A percentile compares a stretch with the other conserved stretches of the same genome.
These are phyloP conservation scores for Exidia glandulosa DNA, from an alignment of 768 basidiomycete species.

Conservation along the genomic window DNA sequence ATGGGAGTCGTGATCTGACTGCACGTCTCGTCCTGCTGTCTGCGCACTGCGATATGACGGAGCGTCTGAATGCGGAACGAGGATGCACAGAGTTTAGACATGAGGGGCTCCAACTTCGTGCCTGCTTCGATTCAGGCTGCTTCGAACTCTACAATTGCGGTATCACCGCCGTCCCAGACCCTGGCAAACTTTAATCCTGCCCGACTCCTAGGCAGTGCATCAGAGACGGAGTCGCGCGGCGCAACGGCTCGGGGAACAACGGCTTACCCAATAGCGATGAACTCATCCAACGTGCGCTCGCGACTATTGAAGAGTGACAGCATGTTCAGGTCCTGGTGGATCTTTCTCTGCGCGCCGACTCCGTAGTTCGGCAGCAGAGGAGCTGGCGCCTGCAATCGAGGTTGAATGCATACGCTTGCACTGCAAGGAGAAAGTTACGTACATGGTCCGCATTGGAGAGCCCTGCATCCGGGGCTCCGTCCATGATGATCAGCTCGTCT, in stretches of 20 bases:
- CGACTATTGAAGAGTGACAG: conserved; percentile 29
- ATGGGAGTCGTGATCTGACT: too few species aligned
- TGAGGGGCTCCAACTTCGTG: too few species aligned
- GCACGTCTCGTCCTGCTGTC: too few species aligned
- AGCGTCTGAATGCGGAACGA: too few species aligned
- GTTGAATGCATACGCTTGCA: too few species aligned
- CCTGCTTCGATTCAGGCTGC: too few species aligned
- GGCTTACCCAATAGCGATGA: conserved; percentile 25
- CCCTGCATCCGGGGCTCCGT: too few species aligned
- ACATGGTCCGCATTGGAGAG: too few species aligned
- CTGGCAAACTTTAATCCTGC: conserved; percentile 28
- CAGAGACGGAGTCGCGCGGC: neutral
- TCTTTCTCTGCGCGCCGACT: conserved; percentile 27
- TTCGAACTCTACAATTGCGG: conserved; percentile 8
- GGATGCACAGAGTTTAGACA: too few species aligned
- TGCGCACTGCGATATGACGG: too few species aligned
- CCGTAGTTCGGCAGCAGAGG: conserved; percentile 40
- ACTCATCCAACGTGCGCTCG: conserved; percentile 33
- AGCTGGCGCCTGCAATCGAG: conserved; percentile 32
- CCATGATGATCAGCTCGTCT: too few species aligned
- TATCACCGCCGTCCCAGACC: conserved; percentile 26
- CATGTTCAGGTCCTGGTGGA: conserved; percentile 38
- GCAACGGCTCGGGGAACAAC: neutral
- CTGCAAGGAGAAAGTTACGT: too few species aligned
- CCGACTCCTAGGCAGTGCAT: neutral